Evolutionary conservation across 305 asterid species (phyloP).

Genomic region (Rubia occidens): DNA sequence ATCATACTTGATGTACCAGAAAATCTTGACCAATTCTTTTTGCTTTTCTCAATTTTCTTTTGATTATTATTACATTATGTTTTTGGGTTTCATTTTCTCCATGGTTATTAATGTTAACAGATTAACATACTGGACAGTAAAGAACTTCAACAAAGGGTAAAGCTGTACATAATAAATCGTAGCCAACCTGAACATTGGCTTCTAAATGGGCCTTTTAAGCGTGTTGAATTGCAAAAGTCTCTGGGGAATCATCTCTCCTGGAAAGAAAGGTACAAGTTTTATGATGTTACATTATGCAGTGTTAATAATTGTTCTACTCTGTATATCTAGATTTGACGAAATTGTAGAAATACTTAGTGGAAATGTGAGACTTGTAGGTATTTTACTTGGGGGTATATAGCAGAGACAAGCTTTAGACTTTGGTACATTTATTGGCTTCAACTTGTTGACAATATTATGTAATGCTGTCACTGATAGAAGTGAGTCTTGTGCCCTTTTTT

Average conservation of each 20-base stretch:
- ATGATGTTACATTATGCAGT: neutral
- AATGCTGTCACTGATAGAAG: neutral
- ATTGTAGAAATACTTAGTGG: neutral
- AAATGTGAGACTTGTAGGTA: neutral
- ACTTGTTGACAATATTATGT: neutral
- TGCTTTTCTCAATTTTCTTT: neutral
- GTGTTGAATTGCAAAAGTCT: conserved; percentile 79
- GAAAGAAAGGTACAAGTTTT: conserved; percentile 72
- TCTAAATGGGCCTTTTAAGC: conserved; percentile 71
- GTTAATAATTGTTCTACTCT: conserved; percentile 5
- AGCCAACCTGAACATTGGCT: conserved; percentile 97
- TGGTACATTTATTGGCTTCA: neutral
- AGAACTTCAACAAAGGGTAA: conserved; percentile 88
- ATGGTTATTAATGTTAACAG: conserved; percentile 31
- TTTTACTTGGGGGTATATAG: neutral
- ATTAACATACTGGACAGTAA: conserved; percentile 78
- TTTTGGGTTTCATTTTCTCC: neutral
- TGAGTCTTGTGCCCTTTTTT: neutral
- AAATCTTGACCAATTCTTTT: conserved; percentile 5
- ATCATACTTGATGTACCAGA: neutral
- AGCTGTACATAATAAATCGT: conserved; percentile 58
- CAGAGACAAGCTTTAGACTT: neutral
- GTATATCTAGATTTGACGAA: neutral
- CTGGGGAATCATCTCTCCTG: conserved; percentile 88
- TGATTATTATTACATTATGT: neutral